phyloP scores from a whole-genome alignment of 495 filamentous ascomycete genomes.

The Tirmania nivea region DNA sequence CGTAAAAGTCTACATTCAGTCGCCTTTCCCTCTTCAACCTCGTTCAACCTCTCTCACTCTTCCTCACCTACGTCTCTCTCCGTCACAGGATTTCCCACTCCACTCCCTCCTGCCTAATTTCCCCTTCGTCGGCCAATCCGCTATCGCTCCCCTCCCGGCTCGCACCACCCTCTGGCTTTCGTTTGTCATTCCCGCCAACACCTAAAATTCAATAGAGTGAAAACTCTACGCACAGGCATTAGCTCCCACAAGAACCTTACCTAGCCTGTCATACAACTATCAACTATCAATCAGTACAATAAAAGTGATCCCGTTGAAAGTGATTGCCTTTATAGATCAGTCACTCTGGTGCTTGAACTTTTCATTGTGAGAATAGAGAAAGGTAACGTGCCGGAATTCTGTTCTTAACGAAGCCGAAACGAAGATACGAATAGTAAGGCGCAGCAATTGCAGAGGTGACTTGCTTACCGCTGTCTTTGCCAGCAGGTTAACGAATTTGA shows the following conservation, averaged over 20 bases:
- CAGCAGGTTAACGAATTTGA: not conserved
- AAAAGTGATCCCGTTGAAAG: not conserved
- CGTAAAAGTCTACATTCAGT: conserved; percentile 18
- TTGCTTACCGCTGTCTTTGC: not conserved
- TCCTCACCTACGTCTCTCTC: not conserved
- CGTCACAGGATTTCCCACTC: conserved; percentile 24
- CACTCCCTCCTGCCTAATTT: conserved; percentile 20
- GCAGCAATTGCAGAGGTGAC: not conserved
- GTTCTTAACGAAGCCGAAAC: not conserved
- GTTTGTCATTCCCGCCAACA: conserved; percentile 4
- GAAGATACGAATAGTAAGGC: not conserved
- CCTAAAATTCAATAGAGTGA: not conserved
- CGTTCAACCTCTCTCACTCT: not conserved
- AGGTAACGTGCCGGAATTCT: too few species aligned
- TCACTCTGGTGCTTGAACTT: not conserved
- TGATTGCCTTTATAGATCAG: not conserved
- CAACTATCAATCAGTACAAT: not conserved
- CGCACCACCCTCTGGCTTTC: conserved; percentile 6
- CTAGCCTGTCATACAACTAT: too few species aligned
- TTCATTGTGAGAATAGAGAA: too few species aligned
- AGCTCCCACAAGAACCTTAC: not conserved
- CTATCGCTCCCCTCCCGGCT: not conserved
- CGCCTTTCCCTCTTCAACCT: not conserved
- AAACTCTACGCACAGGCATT: not conserved
- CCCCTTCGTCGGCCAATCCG: conserved; percentile 26